Evolutionary conservation across 129 eudicot genomes (phyloP).

Genomic region (Erigeron canadensis): DNA sequence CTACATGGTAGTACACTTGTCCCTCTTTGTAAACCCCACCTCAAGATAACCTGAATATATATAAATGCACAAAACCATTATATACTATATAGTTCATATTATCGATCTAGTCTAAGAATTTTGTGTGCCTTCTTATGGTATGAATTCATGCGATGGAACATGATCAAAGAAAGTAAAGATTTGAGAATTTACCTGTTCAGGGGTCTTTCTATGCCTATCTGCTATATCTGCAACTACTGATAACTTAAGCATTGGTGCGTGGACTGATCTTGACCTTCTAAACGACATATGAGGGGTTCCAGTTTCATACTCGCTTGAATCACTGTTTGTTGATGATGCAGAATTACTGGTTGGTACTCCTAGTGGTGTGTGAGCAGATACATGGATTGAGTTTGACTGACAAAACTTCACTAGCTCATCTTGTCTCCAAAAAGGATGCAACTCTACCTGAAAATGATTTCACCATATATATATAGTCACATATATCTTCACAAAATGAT

Average conservation of each 20-base stretch:
- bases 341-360: conserved; percentile 47
- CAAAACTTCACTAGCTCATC: conserved; percentile 57
- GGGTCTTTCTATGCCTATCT: conserved; percentile 50
- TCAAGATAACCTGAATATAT: conserved; percentile 49
- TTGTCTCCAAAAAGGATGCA: conserved; percentile 73
- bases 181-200: conserved; percentile 47
- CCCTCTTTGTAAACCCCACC: conserved; percentile 60
- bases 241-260: conserved; percentile 56
- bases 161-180: background rate
- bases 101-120: too few relatives aligned
- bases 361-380: conserved; percentile 64
- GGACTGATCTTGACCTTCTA: conserved; percentile 61
- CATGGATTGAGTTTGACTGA: conserved; percentile 59
- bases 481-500: background rate
- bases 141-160: too few relatives aligned
- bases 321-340: conserved; percentile 32
- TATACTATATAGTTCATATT: too few relatives aligned
- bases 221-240: conserved; percentile 59
- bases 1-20: conserved; percentile 58
- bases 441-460: conserved; percentile 42
- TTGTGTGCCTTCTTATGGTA: too few relatives aligned
- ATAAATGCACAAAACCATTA: background rate
- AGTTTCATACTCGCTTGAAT: conserved; percentile 47
- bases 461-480: background rate
- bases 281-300: conserved; percentile 50